A percentile compares a stretch with the other conserved stretches of the same genome.
Conservation (phyloP, 345 rosid genomes). For the Hypericum androsaemum region DNA sequence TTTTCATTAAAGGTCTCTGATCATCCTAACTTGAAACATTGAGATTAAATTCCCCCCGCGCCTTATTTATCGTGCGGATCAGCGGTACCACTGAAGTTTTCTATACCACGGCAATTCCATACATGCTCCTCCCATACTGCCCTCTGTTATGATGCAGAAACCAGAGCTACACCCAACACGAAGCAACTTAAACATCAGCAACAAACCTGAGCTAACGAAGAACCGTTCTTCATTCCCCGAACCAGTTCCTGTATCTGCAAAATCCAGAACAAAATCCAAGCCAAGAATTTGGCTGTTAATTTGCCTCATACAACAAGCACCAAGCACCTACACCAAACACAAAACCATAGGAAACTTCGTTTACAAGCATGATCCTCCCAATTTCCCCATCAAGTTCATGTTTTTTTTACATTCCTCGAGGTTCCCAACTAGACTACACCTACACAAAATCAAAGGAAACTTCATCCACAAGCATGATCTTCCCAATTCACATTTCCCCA, state of each 20-base stretch:
- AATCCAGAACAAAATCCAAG: conserved; percentile 8
- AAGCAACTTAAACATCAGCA: too few species aligned
- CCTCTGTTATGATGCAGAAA: too few species aligned
- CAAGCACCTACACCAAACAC: background rate
- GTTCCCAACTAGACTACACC: background rate
- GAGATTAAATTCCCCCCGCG: too few species aligned
- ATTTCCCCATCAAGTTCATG: background rate
- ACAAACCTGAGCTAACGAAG: conserved; percentile 91
- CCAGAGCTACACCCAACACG: too few species aligned
- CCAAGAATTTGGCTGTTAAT: background rate
- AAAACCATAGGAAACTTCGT: background rate
- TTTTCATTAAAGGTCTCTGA: too few species aligned
- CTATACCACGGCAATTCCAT: too few species aligned
- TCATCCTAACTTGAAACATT: too few species aligned
- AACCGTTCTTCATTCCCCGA: conserved; percentile 47
- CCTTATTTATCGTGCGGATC: too few species aligned
- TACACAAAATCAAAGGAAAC: background rate
- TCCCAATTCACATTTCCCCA: too few species aligned
- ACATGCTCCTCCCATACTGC: too few species aligned
- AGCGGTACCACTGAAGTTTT: too few species aligned
- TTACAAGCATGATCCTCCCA: background rate
- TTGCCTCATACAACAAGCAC: background rate
- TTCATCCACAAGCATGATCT: background rate
- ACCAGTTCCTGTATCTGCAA: conserved; percentile 72
- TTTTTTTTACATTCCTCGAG: background rate